Percentiles rank a stretch among this genome's conserved stretches.
Conservation (phyloP, 2,329 filamentous ascomycete species). For the Xylaria sp. region DNA sequence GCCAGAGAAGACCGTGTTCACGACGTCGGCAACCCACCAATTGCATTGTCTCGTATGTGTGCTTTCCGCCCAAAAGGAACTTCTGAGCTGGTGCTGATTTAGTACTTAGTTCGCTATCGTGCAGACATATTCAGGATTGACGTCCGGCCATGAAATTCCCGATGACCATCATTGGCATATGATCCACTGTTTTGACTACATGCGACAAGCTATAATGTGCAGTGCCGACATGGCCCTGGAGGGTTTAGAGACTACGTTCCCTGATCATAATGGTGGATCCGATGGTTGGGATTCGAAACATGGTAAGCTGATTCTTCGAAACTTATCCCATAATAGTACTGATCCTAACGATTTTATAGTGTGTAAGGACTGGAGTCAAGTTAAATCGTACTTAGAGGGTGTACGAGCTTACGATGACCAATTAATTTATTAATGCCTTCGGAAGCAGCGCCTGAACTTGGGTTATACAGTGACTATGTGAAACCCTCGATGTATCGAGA, state of each 20-base stretch:
- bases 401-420: slow-evolving; percentile 58
- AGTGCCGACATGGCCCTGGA: slow-evolving; percentile 51
- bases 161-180: slow-evolving; percentile 60
- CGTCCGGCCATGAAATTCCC: slow-evolving; percentile 52
- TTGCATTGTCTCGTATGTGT: slow-evolving; percentile 53
- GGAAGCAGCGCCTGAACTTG: neutral
- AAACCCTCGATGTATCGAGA: neutral
- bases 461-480: neutral
- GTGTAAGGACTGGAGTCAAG: slow-evolving; percentile 56
- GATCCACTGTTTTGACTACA: slow-evolving; percentile 61
- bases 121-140: slow-evolving; percentile 57
- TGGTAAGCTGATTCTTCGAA: slow-evolving; percentile 45
- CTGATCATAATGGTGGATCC: slow-evolving; percentile 57
- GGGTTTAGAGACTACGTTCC: slow-evolving; percentile 55
- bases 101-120: slow-evolving; percentile 52
- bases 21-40: slow-evolving; percentile 55
- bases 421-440: slow-evolving; percentile 51
- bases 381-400: slow-evolving; percentile 56
- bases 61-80: neutral
- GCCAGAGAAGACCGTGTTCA: slow-evolving; percentile 52
- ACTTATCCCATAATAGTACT: neutral
- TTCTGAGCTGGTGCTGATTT: neutral
- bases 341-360: slow-evolving; percentile 44
- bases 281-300: slow-evolving; percentile 61
- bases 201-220: slow-evolving; percentile 59